Conservation (phyloP, 345 rosid genomes). For the Eutrema heterophyllum region DNA sequence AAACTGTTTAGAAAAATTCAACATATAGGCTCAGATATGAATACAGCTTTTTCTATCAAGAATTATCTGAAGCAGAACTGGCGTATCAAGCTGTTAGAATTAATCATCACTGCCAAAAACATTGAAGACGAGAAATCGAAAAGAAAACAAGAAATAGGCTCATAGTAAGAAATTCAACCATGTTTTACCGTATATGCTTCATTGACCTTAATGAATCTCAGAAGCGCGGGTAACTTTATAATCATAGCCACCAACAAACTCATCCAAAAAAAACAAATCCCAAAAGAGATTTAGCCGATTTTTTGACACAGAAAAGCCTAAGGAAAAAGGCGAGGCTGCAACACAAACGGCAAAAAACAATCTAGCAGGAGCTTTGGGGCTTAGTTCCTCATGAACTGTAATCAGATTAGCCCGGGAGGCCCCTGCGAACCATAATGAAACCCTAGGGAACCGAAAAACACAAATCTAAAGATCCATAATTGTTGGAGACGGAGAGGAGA, state of each 20-base stretch:
- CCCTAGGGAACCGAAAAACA: neutral
- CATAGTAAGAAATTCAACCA: constrained; percentile 81
- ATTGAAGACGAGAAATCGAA: neutral
- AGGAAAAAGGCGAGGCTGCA: constrained; percentile 43
- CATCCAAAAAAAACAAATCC: neutral
- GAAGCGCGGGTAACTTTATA: constrained; percentile 69
- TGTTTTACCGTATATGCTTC: constrained; percentile 40
- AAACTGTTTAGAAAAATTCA: neutral
- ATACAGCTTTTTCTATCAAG: constrained; percentile 78
- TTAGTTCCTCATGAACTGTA: constrained; percentile 6
- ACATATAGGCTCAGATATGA: constrained; percentile 40
- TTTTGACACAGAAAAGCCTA: constrained; percentile 29
- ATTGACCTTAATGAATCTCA: constrained; percentile 40
- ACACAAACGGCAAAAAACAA: constrained; percentile 52
- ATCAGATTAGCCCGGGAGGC: constrained; percentile 71
- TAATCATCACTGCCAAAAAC: constrained; percentile 43
- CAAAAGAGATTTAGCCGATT: constrained; percentile 1
- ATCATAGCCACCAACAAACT: constrained; percentile 38
- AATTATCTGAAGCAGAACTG: constrained; percentile 96
- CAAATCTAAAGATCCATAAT: neutral
- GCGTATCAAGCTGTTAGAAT: constrained; percentile 55
- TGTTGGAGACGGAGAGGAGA: neutral
- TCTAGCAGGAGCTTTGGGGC: constrained; percentile 35
- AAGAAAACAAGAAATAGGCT: constrained; percentile 23
- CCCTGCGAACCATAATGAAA: constrained; percentile 4